Base-by-base conservation (phyloP, 2,329 filamentous ascomycete species). In the Trichoderma brevicompactum region DNA sequence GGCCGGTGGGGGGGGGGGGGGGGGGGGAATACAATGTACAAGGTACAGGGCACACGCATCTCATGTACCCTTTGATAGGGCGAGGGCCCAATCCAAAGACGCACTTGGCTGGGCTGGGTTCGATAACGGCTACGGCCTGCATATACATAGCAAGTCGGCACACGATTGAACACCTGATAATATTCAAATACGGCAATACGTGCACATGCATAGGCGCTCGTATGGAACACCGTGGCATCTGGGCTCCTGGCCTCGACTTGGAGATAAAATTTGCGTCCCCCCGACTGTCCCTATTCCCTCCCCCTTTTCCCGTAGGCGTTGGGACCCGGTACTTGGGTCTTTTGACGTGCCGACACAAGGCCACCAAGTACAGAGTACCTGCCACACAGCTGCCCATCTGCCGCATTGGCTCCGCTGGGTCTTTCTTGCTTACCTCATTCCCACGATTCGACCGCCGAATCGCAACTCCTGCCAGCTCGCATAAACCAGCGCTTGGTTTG, bases 391-490 rank as follows among this genome's bases (percentile, higher is more conserved):
- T 36, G 17, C 32, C 32, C 32, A 38, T 58, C 53, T 62, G 64
- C 64, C 64, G 64, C 48, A 52, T 53, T 56, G 40, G 64, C 56
- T 53, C 64, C 56, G 64, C 49, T 46, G 41, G 17, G n/a, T n/a
- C 38, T n/a, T 12, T 17, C 60, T 44, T 38, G 40, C 64, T 65
- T 17, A 40, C 15, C 53, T 44, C 50, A 41, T 41, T n/a, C 48
- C 40, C n/a, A 12, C 60, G 34, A 62, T 62, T 34, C 59, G 48
- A 43, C 6, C 13, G 13, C 41, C n/a, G 41, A 15, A 10, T 43
- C n/a, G 41, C 41, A 38, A 34, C 13, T 46, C 48, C 12, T 36
- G 46, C 36, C 60, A 49, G 34, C 43, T 36, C 44, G 32, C 41
- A 41, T 15, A 36, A 17, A 12, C 36, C 36, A 52, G 54, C 43